A percentile compares a stretch with the other conserved stretches of the same genome.
Evolutionary conservation across 2,329 filamentous ascomycete genomes (phyloP).

Genomic region (Cyphellophora attinorum): DNA sequence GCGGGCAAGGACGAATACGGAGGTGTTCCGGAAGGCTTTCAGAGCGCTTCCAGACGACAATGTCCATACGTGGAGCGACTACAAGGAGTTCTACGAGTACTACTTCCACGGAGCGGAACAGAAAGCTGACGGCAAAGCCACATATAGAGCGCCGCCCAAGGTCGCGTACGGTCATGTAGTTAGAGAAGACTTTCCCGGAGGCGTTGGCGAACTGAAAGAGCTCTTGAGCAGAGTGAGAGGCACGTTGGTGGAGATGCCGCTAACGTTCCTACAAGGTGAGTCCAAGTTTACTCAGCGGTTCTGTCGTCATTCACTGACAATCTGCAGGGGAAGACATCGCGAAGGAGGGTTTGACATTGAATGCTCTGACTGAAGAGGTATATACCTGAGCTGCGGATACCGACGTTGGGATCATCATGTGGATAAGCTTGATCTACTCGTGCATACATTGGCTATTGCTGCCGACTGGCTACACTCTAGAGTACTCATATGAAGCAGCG

Average conservation of each 20-base stretch:
- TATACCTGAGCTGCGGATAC: too few relatives aligned
- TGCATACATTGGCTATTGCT: neutral
- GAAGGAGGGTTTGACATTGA: constrained; percentile 65
- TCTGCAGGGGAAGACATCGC: constrained; percentile 74
- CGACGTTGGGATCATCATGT: constrained; percentile 2
- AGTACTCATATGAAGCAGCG: too few relatives aligned
- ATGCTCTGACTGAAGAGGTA: constrained; percentile 61
- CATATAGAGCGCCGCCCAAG: constrained; percentile 39
- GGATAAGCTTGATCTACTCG: neutral
- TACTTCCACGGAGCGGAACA: constrained; percentile 42
- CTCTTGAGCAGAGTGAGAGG: constrained; percentile 58
- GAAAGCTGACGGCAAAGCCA: constrained; percentile 32
- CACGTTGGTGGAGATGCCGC: constrained; percentile 78
- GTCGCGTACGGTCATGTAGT: constrained; percentile 85
- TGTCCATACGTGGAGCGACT: constrained; percentile 50
- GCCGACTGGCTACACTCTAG: too few relatives aligned
- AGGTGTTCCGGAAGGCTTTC: constrained; percentile 53
- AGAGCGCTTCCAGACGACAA: constrained; percentile 52
- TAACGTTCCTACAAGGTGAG: constrained; percentile 57
- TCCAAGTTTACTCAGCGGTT: neutral
- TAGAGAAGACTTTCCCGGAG: constrained; percentile 60
- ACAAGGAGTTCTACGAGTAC: constrained; percentile 54
- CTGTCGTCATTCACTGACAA: constrained; percentile 6
- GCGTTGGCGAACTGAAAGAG: constrained; percentile 64
- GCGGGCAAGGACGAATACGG: constrained; percentile 49